Percentiles rank a stretch among this genome's conserved stretches.
These are phyloP conservation scores for Fonsecaea nubica DNA, from an alignment of 2,329 filamentous ascomycete genomes.

Conservation along the genomic window DNA sequence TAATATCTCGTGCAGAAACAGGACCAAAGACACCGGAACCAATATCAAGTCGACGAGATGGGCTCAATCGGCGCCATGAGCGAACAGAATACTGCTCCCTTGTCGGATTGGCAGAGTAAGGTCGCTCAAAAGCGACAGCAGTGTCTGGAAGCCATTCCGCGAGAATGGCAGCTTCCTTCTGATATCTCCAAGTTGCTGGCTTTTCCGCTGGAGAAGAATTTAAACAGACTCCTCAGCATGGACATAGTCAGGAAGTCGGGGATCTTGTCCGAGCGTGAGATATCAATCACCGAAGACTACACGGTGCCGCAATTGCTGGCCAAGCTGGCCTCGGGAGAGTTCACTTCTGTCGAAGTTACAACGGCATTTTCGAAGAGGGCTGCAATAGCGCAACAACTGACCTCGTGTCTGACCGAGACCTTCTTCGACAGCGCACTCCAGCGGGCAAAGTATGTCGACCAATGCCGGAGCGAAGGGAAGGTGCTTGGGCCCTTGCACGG, in stretches of 20 bases:
- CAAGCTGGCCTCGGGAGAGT: constrained; percentile 34
- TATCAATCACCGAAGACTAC: constrained; percentile 58
- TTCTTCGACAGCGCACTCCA: constrained; percentile 42
- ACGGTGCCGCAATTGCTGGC: constrained; percentile 50
- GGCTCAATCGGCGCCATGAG: constrained; percentile 17
- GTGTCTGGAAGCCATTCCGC: constrained; percentile 36
- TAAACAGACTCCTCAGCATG: constrained; percentile 43
- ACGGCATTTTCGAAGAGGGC: constrained; percentile 42
- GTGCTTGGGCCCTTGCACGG: constrained; percentile 44
- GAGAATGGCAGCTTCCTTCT: constrained; percentile 42
- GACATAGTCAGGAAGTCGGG: constrained; percentile 50
- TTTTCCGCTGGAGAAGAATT: constrained; percentile 34
- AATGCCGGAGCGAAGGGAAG: constrained; percentile 39
- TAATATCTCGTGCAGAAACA: not conserved
- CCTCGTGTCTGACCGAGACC: constrained; percentile 43
- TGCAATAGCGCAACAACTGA: constrained; percentile 41
- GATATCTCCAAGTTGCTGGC: constrained; percentile 26
- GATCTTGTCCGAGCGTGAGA: constrained; percentile 52
- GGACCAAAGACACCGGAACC: not conserved
- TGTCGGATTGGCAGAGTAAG: constrained; percentile 28
- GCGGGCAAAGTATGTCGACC: constrained; percentile 42
- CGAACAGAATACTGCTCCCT: constrained; percentile 1
- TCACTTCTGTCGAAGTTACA: constrained; percentile 39
- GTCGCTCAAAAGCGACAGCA: constrained; percentile 33
- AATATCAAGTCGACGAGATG: constrained; percentile 17